Conservation (phyloP, 2,329 filamentous ascomycete species). For the Neopestalotiopsis sp. region DNA sequence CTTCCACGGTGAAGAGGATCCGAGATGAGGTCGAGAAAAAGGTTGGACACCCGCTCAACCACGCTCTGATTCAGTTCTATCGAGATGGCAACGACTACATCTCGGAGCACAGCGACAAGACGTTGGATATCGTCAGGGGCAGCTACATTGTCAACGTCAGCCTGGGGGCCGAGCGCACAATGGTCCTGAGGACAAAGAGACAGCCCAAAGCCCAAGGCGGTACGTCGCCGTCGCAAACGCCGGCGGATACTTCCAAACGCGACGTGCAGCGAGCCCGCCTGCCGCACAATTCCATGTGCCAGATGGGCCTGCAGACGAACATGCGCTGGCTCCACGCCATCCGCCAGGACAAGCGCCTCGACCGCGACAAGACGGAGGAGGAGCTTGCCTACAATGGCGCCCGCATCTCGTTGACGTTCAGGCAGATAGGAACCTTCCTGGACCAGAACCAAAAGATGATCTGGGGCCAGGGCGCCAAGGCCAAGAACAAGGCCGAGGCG, state of each 20-base stretch:
- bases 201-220: constrained; percentile 29
- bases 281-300: constrained; percentile 87
- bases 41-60: constrained; percentile 83
- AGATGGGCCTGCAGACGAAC: constrained; percentile 83
- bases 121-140: constrained; percentile 80
- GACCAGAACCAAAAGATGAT: constrained; percentile 68
- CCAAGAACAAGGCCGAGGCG: constrained; percentile 67
- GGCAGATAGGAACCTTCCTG: constrained; percentile 86
- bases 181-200: constrained; percentile 87
- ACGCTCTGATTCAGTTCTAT: constrained; percentile 92
- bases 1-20: constrained; percentile 72
- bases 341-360: constrained; percentile 78
- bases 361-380: constrained; percentile 67
- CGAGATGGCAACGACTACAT: constrained; percentile 90
- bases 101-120: constrained; percentile 96
- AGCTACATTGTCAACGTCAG: constrained; percentile 93
- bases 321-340: constrained; percentile 92
- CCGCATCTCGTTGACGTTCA: constrained; percentile 91
- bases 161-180: constrained; percentile 87
- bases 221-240: constrained; percentile 19
- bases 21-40: constrained; percentile 70
- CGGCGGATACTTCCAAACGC: constrained; percentile 44
- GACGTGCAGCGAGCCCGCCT: constrained; percentile 72
- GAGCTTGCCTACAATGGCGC: constrained; percentile 77
- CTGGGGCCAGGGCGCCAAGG: constrained; percentile 89